Conservation (phyloP, 148 eudicot species). For the Rhododendron henanense region DNA sequence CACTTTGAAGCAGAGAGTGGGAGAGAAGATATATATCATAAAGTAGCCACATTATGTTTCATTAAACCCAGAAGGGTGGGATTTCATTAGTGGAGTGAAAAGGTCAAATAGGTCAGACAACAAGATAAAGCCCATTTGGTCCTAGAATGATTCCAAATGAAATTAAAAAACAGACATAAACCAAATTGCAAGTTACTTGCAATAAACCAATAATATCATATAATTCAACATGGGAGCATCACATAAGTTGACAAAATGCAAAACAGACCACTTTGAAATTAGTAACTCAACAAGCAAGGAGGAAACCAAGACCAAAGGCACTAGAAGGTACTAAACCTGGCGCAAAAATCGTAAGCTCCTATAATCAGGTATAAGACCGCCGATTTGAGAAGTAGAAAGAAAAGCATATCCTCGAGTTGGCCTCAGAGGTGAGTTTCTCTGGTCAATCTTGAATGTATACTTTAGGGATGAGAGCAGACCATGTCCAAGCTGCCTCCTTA, state of each 20-base stretch:
- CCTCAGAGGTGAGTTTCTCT: constrained; percentile 72
- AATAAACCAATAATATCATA: neutral
- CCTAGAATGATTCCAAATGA: neutral
- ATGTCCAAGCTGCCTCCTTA: constrained; percentile 95
- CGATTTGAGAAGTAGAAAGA: constrained; percentile 63
- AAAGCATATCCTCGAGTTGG: constrained; percentile 92
- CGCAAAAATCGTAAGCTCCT: constrained; percentile 76
- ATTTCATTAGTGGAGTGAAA: neutral
- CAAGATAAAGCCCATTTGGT: neutral
- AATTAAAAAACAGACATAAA: neutral
- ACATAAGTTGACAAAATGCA: neutral
- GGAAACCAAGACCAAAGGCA: neutral
- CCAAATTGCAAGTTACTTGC: neutral
- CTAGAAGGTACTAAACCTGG: constrained; percentile 48
- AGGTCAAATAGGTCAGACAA: neutral
- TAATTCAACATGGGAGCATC: neutral
- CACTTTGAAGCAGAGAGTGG: neutral
- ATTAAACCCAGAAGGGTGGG: neutral
- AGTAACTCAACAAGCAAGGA: neutral
- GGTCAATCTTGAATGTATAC: constrained; percentile 76
- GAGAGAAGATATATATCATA: neutral
- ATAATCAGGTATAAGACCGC: constrained; percentile 82
- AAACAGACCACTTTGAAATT: neutral
- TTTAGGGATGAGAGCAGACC: constrained; percentile 72
- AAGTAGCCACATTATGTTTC: neutral